Evolutionary conservation across 768 basidiomycete species (phyloP).

Genomic region (Ephemerocybe angulata): DNA sequence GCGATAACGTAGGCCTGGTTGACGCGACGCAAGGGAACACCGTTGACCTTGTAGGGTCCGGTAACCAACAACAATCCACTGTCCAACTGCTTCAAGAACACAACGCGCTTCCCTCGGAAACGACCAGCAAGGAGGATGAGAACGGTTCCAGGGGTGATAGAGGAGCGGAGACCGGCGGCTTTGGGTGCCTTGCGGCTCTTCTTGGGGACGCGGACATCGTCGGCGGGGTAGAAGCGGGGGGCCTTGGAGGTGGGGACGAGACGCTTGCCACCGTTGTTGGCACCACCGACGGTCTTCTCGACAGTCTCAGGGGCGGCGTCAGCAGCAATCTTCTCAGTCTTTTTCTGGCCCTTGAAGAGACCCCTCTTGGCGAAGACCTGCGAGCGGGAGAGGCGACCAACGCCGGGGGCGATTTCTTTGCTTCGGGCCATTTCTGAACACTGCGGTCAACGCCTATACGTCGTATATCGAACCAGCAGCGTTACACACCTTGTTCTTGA

Average conservation of each 20-base stretch:
- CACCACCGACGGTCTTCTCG: slow-evolving; percentile 83
- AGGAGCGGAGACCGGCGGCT: slow-evolving; percentile 72
- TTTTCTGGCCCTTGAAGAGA: slow-evolving; percentile 83
- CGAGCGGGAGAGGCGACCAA: slow-evolving; percentile 82
- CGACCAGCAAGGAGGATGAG: slow-evolving; percentile 96
- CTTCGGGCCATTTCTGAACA: slow-evolving; percentile 76
- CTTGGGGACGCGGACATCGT: slow-evolving; percentile 89
- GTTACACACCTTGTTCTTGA: slow-evolving; percentile 46
- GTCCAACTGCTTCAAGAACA: slow-evolving; percentile 93
- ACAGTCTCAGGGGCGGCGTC: slow-evolving; percentile 58
- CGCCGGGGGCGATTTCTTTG: slow-evolving; percentile 76
- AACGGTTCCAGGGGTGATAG: slow-evolving; percentile 92
- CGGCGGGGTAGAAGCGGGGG: slow-evolving; percentile 90
- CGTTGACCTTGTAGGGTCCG: slow-evolving; percentile 97
- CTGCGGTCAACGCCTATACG: slow-evolving; percentile 13
- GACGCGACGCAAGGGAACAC: slow-evolving; percentile 95
- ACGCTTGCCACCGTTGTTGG: slow-evolving; percentile 88
- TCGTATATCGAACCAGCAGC: slow-evolving; percentile 7
- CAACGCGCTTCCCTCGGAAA: slow-evolving; percentile 97
- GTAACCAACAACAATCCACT: slow-evolving; percentile 93
- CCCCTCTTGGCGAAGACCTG: slow-evolving; percentile 77
- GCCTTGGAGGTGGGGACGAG: slow-evolving; percentile 83
- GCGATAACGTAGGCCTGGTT: slow-evolving; percentile 99
- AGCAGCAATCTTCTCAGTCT: slow-evolving; percentile 60
- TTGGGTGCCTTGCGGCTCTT: slow-evolving; percentile 85